Evolutionary conservation across 768 basidiomycete species (phyloP).

Genomic region (Rubroboletus satanas): DNA sequence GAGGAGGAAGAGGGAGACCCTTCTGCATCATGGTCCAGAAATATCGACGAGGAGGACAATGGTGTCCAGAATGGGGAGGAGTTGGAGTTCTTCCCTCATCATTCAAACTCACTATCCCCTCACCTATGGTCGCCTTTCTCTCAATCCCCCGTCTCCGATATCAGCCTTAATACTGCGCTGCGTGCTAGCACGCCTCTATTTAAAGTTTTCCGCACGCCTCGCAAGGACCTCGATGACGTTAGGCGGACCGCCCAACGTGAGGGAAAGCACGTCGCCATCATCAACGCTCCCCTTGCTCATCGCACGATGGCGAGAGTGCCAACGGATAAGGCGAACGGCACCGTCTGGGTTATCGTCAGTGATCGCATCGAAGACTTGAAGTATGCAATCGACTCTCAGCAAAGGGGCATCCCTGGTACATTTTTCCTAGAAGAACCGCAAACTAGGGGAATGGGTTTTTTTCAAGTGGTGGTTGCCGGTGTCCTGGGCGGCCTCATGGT

Average conservation of each 20-base stretch:
- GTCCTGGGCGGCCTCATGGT: slow-evolving; percentile 30
- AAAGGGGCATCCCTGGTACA: slow-evolving; percentile 30
- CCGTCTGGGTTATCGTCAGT: slow-evolving; percentile 32
- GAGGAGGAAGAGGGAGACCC: slow-evolving; percentile 11
- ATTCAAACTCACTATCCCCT: slow-evolving; percentile 22
- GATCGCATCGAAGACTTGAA: slow-evolving; percentile 31
- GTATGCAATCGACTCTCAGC: slow-evolving; percentile 32
- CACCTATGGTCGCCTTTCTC: slow-evolving; percentile 27
- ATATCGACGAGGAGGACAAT: slow-evolving; percentile 7
- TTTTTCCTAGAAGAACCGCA: slow-evolving; percentile 21
- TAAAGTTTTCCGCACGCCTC: slow-evolving; percentile 32
- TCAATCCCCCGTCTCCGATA: slow-evolving; percentile 22
- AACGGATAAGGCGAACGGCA: slow-evolving; percentile 13
- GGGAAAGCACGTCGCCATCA: slow-evolving; percentile 31
- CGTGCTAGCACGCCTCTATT: slow-evolving; percentile 32
- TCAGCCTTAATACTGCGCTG: slow-evolving; percentile 24
- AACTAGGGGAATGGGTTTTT: slow-evolving; percentile 22
- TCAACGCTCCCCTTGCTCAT: slow-evolving; percentile 27
- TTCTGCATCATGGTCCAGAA: slow-evolving; percentile 7
- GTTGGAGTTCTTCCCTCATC: slow-evolving; percentile 12
- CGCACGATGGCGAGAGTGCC: slow-evolving; percentile 18
- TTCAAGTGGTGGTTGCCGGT: slow-evolving; percentile 34
- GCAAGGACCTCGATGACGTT: slow-evolving; percentile 24
- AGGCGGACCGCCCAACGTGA: slow-evolving; percentile 28
- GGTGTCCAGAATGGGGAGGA: slow-evolving; percentile 6